Evolutionary conservation across 139 green algal species (phyloP), one percentile per base, ranked within the genome.

Genomic region (Tetraselmis chui): DNA sequence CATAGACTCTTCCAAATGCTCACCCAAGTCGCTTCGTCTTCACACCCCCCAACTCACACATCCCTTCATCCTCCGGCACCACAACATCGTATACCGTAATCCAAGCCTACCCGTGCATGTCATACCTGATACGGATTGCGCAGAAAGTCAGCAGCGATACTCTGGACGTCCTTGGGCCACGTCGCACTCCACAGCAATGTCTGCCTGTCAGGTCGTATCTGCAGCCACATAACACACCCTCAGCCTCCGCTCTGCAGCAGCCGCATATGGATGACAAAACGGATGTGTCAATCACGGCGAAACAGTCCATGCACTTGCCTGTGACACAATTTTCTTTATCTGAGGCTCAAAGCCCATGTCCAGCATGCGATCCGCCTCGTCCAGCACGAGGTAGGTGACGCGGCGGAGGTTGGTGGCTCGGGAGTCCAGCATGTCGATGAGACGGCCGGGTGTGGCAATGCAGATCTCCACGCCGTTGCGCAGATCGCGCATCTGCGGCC

Each of bases 331-430:
- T 29, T 90, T 91, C 32, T 83, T 82, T 58, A 96, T 93, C 84
- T 95, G 90, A 11, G 94, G 93, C 84, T 98, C 94, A 59, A 98
- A 98, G 45, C 95, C 95, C 94, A 98, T 98, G 88, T 98, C 95
- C 81, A 98, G 89, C 95, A 98, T 98, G 84, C 95, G 89, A 83
- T 98, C 95, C 5, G 95, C 95, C 90, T 98, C 95, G 83, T 98
- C 95, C 81, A 98, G 88, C 77, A 98, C 94, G 81, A 98, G 84
- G 85, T 97, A 97, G 0, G 92, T 96, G 59, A 97, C 93, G 25
- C 92, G 87, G 30, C 82, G 74, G 80, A 98, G 87, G 84, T 94
- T 94, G 31, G 91, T 95, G 2, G 84, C 78, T 1, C 91, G 85
- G 25, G 59, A 86, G 45, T 67, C 18, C 45, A 67, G 11, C 11